Percentiles rank a stretch among this genome's conserved stretches.
Evolutionary conservation across 345 rosid genomes (phyloP).

Genomic region (Microcos paniculata): DNA sequence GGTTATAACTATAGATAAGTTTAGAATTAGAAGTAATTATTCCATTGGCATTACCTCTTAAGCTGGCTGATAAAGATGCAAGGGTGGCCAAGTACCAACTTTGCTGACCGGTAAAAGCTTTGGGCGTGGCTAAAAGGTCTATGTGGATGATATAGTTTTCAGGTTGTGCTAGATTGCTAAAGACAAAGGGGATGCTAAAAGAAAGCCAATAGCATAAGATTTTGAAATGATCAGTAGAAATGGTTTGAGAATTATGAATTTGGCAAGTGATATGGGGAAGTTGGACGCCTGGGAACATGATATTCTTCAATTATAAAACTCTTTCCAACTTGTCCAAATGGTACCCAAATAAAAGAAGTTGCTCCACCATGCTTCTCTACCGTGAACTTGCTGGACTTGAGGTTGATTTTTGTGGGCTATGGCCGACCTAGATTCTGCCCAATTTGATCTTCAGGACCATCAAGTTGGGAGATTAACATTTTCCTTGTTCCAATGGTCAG

Average conservation of each 20-base stretch:
- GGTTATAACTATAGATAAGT: slow-evolving; percentile 37
- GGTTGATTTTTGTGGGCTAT: not conserved
- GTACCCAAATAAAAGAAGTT: not conserved
- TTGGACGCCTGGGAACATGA: slow-evolving; percentile 19
- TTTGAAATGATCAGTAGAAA: slow-evolving; percentile 10
- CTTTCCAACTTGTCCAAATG: not conserved
- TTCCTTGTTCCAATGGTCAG: not conserved
- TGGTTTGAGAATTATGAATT: slow-evolving; percentile 8
- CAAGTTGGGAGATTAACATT: not conserved
- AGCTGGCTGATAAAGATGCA: slow-evolving; percentile 19
- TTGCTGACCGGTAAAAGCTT: slow-evolving; percentile 34
- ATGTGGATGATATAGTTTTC: slow-evolving; percentile 46
- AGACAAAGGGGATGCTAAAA: slow-evolving; percentile 6
- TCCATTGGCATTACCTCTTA: not conserved
- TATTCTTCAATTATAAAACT: not conserved
- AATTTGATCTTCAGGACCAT: not conserved
- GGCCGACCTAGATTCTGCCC: not conserved
- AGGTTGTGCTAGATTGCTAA: slow-evolving; percentile 13
- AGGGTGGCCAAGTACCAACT: slow-evolving; percentile 43
- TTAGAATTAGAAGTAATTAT: slow-evolving; percentile 17
- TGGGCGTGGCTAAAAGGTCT: slow-evolving; percentile 49
- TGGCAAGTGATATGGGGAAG: slow-evolving; percentile 12
- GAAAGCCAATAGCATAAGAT: slow-evolving; percentile 3
- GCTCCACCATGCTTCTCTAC: not conserved
- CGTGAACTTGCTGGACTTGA: not conserved